Evolutionary conservation across 441 rosid genomes (phyloP), one percentile per base, ranked within the genome.

Genomic region (Pelargonium cotyledonis): DNA sequence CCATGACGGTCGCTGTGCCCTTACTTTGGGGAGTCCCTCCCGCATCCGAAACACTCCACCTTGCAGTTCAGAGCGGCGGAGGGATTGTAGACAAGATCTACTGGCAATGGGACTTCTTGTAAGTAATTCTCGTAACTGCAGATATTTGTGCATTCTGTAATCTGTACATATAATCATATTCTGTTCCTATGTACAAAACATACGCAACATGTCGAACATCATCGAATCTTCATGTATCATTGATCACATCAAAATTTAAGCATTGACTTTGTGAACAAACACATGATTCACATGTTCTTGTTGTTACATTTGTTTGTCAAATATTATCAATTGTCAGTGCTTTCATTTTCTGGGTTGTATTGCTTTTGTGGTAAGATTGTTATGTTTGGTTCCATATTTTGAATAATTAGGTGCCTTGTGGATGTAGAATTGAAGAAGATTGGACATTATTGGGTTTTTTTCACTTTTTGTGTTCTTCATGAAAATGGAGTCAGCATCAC

Each of bases 1-100:
- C 84, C 7, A 93, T 88, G 97, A 85, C 85, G 0, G 97, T 93
- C 12, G 96, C 98, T 0, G 97, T 93, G 71, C 97, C 92, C 15
- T 86, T 88, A 73, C 94, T 93, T 0, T 93, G 97, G 94, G 98
- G 98, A 0, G 96, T 90, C 64, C 98, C 98, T 67, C 96, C 97
- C 4, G 96, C 91, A 67, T 86, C 98, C 0, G 98, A 93, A 70
- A 89, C 89, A 49, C 98, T 90, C 69, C 92, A 92, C 71, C 90
- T 88, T 35, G 98, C 97, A 1, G 98, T 93, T 68, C 81, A 80
- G 69, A 86, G 86, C 0, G 98, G 98, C 12, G 97, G 97, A 72
- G 98, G 98, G 65, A 93, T 93, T 1, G 95, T 90, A 1, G 96
- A 93, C 65, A 93, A 89, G 78, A 86, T 90, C 60, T 89, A 79